Conservation (phyloP, 148 eudicot genomes). For the Gaultheria prostrata region DNA sequence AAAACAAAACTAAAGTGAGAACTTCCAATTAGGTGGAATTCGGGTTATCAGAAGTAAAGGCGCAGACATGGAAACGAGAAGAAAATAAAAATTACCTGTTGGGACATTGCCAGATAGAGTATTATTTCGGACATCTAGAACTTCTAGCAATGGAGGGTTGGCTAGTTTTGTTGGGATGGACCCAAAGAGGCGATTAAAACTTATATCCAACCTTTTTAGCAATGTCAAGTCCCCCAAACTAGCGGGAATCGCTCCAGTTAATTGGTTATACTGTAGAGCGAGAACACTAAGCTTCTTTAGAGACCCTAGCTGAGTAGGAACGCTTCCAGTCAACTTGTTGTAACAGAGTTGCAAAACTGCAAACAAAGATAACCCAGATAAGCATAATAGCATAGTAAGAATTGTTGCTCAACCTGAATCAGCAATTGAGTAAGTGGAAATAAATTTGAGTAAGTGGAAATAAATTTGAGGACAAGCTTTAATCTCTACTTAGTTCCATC, state of each 20-base stretch:
- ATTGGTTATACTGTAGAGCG: constrained; percentile 67
- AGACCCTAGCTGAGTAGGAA: constrained; percentile 72
- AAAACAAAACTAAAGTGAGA: constrained; percentile 16
- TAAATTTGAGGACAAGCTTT: neutral
- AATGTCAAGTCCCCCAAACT: constrained; percentile 59
- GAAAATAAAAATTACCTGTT: constrained; percentile 41
- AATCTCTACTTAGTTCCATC: neutral
- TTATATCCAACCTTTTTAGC: constrained; percentile 75
- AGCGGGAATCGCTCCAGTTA: constrained; percentile 88
- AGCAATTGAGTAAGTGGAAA: neutral
- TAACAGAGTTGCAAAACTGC: constrained; percentile 85
- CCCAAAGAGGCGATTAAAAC: constrained; percentile 74
- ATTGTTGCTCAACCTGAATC: neutral
- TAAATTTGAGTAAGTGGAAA: neutral
- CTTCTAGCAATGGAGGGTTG: constrained; percentile 49
- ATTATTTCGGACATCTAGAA: constrained; percentile 70
- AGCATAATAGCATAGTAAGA: neutral
- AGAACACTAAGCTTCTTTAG: constrained; percentile 75
- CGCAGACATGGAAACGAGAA: neutral
- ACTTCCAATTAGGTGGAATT: neutral
- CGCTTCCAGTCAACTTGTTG: constrained; percentile 68
- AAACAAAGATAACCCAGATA: constrained; percentile 21
- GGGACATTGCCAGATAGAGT: constrained; percentile 87
- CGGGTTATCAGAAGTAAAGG: neutral
- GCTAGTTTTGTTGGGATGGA: constrained; percentile 76